A percentile compares a stretch with the other conserved stretches of the same genome.
These are phyloP conservation scores for Hyphodiscus hymeniophilus DNA, from an alignment of 495 filamentous ascomycete genomes.

Conservation along the genomic window DNA sequence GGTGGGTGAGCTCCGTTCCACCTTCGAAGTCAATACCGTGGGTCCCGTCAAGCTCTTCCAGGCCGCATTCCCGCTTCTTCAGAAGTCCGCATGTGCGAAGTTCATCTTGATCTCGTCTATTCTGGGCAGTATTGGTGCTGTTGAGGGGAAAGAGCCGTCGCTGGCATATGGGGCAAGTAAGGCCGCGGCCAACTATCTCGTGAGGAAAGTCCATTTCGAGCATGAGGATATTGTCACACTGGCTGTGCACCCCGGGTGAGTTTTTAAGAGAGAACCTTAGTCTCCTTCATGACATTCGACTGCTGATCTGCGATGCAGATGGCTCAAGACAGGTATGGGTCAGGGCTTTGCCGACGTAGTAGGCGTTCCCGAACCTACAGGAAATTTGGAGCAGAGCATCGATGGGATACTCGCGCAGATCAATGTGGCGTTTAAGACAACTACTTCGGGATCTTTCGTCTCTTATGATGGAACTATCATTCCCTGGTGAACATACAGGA, in stretches of 20 bases:
- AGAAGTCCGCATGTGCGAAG: conserved; percentile 8
- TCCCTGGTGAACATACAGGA: conserved; percentile 1
- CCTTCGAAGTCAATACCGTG: conserved; percentile 27
- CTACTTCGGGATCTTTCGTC: conserved; percentile 14
- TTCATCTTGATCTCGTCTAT: conserved; percentile 27
- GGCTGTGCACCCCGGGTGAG: conserved; percentile 33
- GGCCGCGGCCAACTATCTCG: conserved; percentile 33
- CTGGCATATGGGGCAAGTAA: conserved; percentile 34
- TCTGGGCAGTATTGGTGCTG: conserved; percentile 25
- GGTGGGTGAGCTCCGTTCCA: conserved; percentile 6
- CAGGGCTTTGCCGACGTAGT: conserved; percentile 30
- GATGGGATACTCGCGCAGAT: conserved; percentile 26
- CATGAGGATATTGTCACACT: conserved; percentile 26
- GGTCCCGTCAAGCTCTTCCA: conserved; percentile 25
- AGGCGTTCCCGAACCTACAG: conserved; percentile 25
- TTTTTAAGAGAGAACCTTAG: too few relatives aligned
- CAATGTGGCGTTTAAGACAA: conserved; percentile 10
- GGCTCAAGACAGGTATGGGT: conserved; percentile 33
- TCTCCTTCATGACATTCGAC: too few relatives aligned
- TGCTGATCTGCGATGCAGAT: conserved; percentile 26
- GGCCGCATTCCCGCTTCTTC: conserved; percentile 23
- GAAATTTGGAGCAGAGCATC: conserved; percentile 25
- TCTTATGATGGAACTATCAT: conserved; percentile 9
- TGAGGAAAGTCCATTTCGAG: conserved; percentile 34
- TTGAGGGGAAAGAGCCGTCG: conserved; percentile 21